These are phyloP conservation scores for Chaetomiaceae sp. DNA, from an alignment of 2,329 filamentous ascomycete genomes.

Conservation along the genomic window DNA sequence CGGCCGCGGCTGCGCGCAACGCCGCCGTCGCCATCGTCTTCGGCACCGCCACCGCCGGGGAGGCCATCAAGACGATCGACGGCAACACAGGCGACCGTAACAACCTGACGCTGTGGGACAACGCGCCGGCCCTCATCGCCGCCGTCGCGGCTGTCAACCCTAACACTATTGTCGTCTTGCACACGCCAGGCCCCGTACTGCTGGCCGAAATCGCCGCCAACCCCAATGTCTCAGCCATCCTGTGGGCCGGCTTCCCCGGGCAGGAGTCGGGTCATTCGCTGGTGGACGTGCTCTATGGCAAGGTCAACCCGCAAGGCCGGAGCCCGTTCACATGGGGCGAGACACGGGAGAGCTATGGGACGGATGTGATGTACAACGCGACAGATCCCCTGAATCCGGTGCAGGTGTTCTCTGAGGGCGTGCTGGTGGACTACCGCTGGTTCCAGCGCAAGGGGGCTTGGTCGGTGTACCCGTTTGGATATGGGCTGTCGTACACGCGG, in stretches of 20 bases:
- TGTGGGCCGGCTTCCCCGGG: conserved; percentile 49
- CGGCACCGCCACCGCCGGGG: conserved; percentile 72
- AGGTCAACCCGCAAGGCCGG: conserved; percentile 55
- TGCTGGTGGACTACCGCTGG: conserved; percentile 72
- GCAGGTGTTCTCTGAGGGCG: conserved; percentile 64
- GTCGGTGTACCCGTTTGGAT: conserved; percentile 72
- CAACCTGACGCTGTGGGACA: conserved; percentile 65
- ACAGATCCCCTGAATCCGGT: conserved; percentile 47
- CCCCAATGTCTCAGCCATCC: conserved; percentile 47
- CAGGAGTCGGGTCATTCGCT: conserved; percentile 48
- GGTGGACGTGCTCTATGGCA: conserved; percentile 42
- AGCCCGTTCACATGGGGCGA: conserved; percentile 79
- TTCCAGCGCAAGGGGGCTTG: conserved; percentile 58
- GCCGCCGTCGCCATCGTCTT: conserved; percentile 79
- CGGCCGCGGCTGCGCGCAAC: conserved; percentile 43
- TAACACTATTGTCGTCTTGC: conserved; percentile 48
- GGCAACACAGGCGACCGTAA: conserved; percentile 70
- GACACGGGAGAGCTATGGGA: conserved; percentile 64
- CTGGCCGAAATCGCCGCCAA: conserved; percentile 59
- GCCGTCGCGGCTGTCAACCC: conserved; percentile 57
- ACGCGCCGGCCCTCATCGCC: conserved; percentile 66
- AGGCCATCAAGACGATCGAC: conserved; percentile 60
- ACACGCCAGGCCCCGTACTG: conserved; percentile 53
- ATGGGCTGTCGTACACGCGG: conserved; percentile 69
- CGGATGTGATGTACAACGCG: conserved; percentile 53